phyloP scores from a whole-genome alignment of 352 stramenopile species.

The Pythium phragmiticola region DNA sequence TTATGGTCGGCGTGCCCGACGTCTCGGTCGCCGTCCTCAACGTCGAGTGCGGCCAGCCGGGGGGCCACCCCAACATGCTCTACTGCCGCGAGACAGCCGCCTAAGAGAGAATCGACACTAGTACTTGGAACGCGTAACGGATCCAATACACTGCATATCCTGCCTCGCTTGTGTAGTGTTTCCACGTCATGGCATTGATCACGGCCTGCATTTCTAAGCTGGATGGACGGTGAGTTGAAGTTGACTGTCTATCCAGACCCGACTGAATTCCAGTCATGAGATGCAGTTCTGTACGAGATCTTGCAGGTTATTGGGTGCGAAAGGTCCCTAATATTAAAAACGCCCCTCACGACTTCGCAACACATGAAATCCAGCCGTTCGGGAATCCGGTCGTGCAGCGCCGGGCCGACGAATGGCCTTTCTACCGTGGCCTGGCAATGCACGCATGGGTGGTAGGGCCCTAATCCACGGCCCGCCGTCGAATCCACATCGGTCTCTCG shows the following conservation, averaged over 20 bases:
- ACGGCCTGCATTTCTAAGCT: too few species aligned
- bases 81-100: not conserved
- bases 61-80: not conserved
- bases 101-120: not conserved
- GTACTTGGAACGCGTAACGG: not conserved
- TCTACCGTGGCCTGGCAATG: not conserved
- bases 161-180: not conserved
- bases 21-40: not conserved
- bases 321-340: not conserved
- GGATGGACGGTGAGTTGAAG: too few species aligned
- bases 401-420: not conserved
- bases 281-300: not conserved
- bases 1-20: not conserved
- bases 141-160: not conserved
- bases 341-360: not conserved
- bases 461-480: not conserved
- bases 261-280: too few species aligned
- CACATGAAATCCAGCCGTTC: not conserved
- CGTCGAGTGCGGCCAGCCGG: not conserved
- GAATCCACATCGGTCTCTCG: not conserved
- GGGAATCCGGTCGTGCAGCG: not conserved
- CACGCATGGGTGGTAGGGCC: not conserved
- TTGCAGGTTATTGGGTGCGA: not conserved
- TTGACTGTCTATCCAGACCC: too few species aligned
- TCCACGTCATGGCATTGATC: not conserved